Conservation (phyloP, 2,329 filamentous ascomycete species). For the Venturiaceae sp. region DNA sequence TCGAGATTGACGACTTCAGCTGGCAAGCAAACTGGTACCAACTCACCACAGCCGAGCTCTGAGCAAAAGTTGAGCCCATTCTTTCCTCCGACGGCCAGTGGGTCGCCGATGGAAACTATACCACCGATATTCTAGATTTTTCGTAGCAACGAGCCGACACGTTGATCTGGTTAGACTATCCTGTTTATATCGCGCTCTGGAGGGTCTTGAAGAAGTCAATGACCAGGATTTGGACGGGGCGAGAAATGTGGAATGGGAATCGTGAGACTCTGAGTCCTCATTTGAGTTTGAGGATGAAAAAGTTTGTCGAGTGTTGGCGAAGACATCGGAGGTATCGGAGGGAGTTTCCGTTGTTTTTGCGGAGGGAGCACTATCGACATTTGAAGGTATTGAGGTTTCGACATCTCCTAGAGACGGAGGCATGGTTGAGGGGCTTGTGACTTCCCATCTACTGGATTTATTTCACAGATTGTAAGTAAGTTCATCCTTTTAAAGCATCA, state of each 20-base stretch:
- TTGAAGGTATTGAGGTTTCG: constrained; percentile 5
- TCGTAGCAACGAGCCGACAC: background rate
- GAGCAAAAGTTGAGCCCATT: background rate
- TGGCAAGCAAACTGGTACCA: constrained; percentile 2
- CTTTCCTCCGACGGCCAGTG: background rate
- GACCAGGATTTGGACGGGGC: constrained; percentile 4
- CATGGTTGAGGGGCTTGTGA: constrained; percentile 2
- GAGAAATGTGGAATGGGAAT: constrained; percentile 8
- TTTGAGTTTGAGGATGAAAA: background rate
- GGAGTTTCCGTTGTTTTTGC: constrained; percentile 5
- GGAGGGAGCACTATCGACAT: constrained; percentile 1
- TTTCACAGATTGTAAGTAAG: too few species aligned
- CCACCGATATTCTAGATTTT: background rate
- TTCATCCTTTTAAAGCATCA: too few species aligned
- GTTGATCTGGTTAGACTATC: constrained; percentile 7
- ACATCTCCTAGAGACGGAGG: background rate
- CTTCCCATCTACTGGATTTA: too few species aligned
- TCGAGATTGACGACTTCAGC: constrained; percentile 4
- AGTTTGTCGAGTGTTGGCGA: background rate
- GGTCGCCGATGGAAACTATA: constrained; percentile 6
- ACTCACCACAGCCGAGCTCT: background rate
- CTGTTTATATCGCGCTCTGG: background rate
- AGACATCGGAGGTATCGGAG: background rate
- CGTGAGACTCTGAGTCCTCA: background rate
- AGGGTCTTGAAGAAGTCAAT: background rate